Base-by-base conservation (phyloP, 176 grass and related monocot genomes). In the maize (Zea mays) region DNA sequence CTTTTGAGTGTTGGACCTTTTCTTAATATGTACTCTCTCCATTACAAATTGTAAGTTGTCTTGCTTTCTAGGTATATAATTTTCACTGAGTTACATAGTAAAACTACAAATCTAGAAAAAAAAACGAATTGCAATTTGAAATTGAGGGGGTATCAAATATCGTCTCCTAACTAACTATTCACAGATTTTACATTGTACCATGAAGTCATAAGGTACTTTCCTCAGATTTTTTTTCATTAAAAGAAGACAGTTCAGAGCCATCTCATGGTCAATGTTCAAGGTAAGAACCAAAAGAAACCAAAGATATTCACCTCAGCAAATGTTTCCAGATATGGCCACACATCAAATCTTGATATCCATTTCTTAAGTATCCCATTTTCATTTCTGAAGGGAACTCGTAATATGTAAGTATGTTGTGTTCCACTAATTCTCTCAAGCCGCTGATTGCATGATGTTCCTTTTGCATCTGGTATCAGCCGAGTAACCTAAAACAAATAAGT, bases 321-420 rank as follows among this genome's bases (percentile, higher is more conserved):
- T 65, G 61, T 85, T 57, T 98, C 91, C 81, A 92, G 65, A 75
- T 94, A 98, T 62, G 95, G 95, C 91, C 95, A 94, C 11, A 98
- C 89, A 84, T 98, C 95, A 80, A 98, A 98, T 81, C 89, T 89
- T 58, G 95, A 98, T 80, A 98, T 90, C 95, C 95, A 94, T 88
- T 98, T 94, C 74, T 55, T 85, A 7, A 92, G 64, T 86, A 98
- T 67, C 46, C 95, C 95, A 46, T 94, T 86, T 79, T 94, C 77
- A 74, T 75, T 98, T 82, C 56, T 86, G 65, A 98, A 94, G 50
- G 95, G 91, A 38, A 98, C 91, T 17, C 91, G 79, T 69, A 98
- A 78, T 70, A 98, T 94, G 67, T 67, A 90, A 54, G 89, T 88
- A 80, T 98, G 72, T 8, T 92, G 74, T 59, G 91, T 98, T 63